Conservation (phyloP, 2,329 filamentous ascomycete species). For the Neofusicoccum cordaticola region DNA sequence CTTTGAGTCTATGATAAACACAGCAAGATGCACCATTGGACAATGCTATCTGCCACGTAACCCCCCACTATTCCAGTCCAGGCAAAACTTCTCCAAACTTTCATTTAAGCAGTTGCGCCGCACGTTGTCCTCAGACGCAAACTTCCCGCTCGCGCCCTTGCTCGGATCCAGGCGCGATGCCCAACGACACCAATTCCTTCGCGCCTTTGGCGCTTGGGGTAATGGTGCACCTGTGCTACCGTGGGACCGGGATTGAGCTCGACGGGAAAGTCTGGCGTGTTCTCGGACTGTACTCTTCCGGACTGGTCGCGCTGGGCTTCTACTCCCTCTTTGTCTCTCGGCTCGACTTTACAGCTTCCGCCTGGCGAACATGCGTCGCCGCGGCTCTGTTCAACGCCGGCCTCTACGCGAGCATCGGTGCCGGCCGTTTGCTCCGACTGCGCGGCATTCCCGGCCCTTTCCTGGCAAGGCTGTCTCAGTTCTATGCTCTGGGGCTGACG, state of each 20-base stretch:
- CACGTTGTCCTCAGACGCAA: not conserved
- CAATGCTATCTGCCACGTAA: not conserved
- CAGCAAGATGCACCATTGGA: not conserved
- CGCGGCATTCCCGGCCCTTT: constrained; percentile 20
- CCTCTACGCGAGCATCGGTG: constrained; percentile 31
- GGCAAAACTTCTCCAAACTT: not conserved
- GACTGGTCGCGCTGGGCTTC: not conserved
- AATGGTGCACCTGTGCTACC: not conserved
- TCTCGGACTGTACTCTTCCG: not conserved
- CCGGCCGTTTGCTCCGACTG: constrained; percentile 41
- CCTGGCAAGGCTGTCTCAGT: constrained; percentile 7
- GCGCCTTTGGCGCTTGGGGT: not conserved
- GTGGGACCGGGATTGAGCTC: not conserved
- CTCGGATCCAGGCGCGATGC: not conserved
- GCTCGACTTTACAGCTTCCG: not conserved
- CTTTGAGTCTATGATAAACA: too few relatives aligned
- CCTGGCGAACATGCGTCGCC: not conserved
- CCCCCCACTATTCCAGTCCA: not conserved
- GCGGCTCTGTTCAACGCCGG: constrained; percentile 15
- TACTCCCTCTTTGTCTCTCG: not conserved
- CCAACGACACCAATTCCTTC: not conserved
- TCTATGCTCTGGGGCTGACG: not conserved
- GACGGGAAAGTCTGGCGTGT: not conserved
- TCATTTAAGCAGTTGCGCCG: not conserved
- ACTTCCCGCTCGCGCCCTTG: not conserved